Evolutionary conservation across 495 filamentous ascomycete species (phyloP).

Genomic region (Schizothecium vesticola): DNA sequence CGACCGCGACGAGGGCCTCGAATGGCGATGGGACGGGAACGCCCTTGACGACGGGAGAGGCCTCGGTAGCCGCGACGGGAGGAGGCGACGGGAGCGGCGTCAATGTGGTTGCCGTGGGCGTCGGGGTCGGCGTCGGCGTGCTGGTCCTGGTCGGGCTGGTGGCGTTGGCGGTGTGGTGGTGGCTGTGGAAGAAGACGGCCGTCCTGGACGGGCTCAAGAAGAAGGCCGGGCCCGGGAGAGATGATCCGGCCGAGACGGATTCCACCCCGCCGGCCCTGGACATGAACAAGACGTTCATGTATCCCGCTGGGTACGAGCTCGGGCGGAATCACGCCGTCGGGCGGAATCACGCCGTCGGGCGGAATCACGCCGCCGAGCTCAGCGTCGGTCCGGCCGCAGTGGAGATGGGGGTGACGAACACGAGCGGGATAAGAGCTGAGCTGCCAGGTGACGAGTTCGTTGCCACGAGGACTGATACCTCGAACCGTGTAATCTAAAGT

Average conservation of each 20-base stretch:
- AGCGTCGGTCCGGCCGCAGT: background rate
- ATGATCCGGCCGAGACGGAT: background rate
- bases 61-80: background rate
- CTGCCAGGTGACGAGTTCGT: background rate
- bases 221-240: background rate
- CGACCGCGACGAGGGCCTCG: background rate
- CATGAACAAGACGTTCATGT: background rate
- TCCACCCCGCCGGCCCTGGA: background rate
- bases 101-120: constrained; percentile 1
- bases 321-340: background rate
- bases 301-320: background rate
- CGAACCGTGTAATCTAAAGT: background rate
- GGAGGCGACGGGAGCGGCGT: background rate
- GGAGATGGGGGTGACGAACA: background rate
- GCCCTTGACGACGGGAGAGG: background rate
- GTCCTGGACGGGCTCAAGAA: background rate
- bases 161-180: background rate
- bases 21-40: background rate
- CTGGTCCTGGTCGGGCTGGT: background rate
- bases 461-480: background rate
- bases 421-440: background rate
- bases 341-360: background rate
- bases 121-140: background rate
- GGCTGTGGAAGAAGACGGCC: background rate
- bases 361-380: background rate